Percentiles rank a stretch among this genome's conserved stretches.
These are phyloP conservation scores for Apiospora phragmitis DNA, from an alignment of 2,329 filamentous ascomycete species.

Conservation along the genomic window DNA sequence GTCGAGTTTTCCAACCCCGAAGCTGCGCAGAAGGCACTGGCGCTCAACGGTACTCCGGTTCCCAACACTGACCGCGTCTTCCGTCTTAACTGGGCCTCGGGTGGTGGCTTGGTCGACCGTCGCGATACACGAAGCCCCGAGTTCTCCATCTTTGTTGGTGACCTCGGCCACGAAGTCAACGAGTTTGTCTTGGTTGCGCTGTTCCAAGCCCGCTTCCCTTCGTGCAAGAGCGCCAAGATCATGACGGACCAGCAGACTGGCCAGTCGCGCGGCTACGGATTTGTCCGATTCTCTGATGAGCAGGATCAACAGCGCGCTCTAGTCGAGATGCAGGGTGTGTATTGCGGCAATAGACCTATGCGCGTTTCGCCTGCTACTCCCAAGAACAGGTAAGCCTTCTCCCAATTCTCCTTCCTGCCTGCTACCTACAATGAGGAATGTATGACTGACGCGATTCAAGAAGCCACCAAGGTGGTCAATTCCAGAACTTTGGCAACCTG, in stretches of 20 bases:
- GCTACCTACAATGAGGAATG: background rate
- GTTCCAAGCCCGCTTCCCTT: conserved; percentile 94
- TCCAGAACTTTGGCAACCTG: conserved; percentile 37
- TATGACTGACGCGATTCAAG: conserved; percentile 15
- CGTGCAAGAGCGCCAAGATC: conserved; percentile 99
- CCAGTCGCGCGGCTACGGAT: conserved; percentile 96
- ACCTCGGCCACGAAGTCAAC: conserved; percentile 96
- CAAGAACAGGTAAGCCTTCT: conserved; percentile 71
- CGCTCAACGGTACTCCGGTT: conserved; percentile 83
- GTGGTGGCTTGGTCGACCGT: conserved; percentile 91
- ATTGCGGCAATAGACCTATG: conserved; percentile 98
- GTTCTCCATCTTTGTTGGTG: conserved; percentile 96
- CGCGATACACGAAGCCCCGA: conserved; percentile 95
- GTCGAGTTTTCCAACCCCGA: conserved; percentile 86
- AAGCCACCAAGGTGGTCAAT: conserved; percentile 42
- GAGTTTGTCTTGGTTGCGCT: conserved; percentile 97
- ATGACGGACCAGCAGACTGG: conserved; percentile 99
- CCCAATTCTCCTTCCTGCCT: background rate
- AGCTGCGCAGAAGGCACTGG: conserved; percentile 87
- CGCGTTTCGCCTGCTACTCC: conserved; percentile 96
- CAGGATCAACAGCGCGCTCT: conserved; percentile 94
- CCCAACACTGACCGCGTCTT: conserved; percentile 94
- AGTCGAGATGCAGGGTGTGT: conserved; percentile 98
- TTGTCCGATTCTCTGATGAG: conserved; percentile 96
- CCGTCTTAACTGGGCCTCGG: conserved; percentile 99